Percentiles rank a stretch among this genome's conserved stretches.
phyloP scores from a whole-genome alignment of 78 protist genomes.

The Capsaspora owczarzaki region DNA sequence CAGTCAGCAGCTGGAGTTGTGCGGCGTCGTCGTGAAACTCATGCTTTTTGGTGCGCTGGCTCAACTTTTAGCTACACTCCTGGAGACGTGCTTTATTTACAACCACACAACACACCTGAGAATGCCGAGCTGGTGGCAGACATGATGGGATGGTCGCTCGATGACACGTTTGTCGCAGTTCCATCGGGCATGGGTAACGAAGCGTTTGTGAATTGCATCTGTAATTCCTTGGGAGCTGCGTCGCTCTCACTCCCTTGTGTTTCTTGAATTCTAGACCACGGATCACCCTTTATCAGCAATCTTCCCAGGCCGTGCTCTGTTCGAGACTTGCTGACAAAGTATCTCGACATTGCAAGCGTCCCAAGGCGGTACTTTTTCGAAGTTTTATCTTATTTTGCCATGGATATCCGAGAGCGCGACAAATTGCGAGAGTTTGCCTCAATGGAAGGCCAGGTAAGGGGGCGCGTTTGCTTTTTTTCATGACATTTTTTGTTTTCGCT shows the following conservation, averaged over 20 bases:
- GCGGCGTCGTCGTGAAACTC: too few relatives aligned
- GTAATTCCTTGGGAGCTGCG: too few relatives aligned
- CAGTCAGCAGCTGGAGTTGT: too few relatives aligned
- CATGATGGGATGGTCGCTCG: too few relatives aligned
- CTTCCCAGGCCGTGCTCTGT: not conserved
- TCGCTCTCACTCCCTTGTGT: too few relatives aligned
- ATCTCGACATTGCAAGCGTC: not conserved
- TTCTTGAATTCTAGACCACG: too few relatives aligned
- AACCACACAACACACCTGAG: conserved; percentile 14
- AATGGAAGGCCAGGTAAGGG: conserved; percentile 3
- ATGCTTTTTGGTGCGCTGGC: too few relatives aligned
- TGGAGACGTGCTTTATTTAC: conserved; percentile 19
- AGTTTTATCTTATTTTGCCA: conserved; percentile 10
- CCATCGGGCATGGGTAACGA: too few relatives aligned
- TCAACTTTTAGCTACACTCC: conserved; percentile 6
- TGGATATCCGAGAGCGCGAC: not conserved
- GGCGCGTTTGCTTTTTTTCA: too few relatives aligned
- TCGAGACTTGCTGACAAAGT: not conserved
- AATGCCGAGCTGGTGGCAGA: not conserved
- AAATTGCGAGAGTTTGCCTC: conserved; percentile 14
- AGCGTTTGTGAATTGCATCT: too few relatives aligned
- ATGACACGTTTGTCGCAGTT: not conserved
- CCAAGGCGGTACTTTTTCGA: conserved; percentile 30
- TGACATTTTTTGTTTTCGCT: too few relatives aligned
- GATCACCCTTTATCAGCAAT: not conserved